Base-by-base conservation (phyloP, 768 basidiomycete genomes). In the Trametes elegans region DNA sequence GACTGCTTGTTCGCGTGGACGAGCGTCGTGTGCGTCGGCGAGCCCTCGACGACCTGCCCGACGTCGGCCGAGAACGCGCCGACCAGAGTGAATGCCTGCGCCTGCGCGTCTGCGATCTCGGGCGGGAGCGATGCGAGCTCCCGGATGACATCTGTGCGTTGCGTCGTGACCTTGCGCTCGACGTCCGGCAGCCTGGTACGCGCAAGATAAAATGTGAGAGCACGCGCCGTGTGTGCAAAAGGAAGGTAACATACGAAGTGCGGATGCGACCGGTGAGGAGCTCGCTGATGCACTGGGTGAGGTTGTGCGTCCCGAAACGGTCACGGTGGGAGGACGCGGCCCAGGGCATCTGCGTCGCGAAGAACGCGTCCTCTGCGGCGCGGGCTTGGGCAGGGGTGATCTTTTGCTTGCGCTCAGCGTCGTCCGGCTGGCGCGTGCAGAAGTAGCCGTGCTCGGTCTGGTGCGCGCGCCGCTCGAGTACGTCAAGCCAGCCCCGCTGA, bases 361-460 rank as follows among this genome's bases (percentile, higher is more conserved):
- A 87, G 60, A 78, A 87, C 0, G 54, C 24, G 0, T 64, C 53
- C 1, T 78, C 79, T 0, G 68, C 64, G 11, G 48, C 54, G 38
- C 79, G 74, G 4, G 75, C 70, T 26, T 74, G 76, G 0, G 61
- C 42, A 21, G 71, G 71, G 0, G 76, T 67, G 10, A 78, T 66
- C 2, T 66, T 64, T 31, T 66, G 61, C 18, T 61, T 53, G 0
- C 87, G 79, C 50, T 84, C 78, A 1, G 65, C 71, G 56, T 87
- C 87, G 46, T 84, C 79, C 0, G 84, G 83, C 14, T 85, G 81
- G 38, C 83, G 82, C 19, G 85, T 82, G 21, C 83, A 85, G 52
- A 80, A 87, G 58, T 87, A 88, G 2, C 64, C 64, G 34, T 63
- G 82, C 36, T 61, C 74, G 52, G 87, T 68, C n/a, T n/a, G 53